Base-by-base conservation (phyloP, 345 rosid genomes). In the Eutrema japonicum region DNA sequence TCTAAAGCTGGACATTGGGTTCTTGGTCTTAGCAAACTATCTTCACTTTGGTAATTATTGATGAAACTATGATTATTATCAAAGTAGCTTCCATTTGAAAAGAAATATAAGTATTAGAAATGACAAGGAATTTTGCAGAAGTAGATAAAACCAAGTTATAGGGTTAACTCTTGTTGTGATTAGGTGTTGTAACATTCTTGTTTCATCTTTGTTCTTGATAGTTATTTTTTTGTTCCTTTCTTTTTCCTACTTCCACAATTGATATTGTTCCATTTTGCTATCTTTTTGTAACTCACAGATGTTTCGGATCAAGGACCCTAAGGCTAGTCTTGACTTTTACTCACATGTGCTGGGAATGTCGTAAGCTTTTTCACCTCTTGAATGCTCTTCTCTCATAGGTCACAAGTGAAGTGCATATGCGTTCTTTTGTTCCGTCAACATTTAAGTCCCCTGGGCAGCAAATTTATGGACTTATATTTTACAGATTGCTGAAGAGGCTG, bases 321-420 rank as follows among this genome's bases (percentile, higher is more conserved):
- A 89, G 81, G 81, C 77, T 43, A 92, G 96, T 77, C 93, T 91
- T 33, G 96, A 91, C 70, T 94, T 91, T 70, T 91, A 91, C 78
- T 86, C 97, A 75, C 95, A 90, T 59, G 89, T 89, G 14, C 76
- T 94, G 85, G 98, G 98, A 77, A 89, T 94, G 98, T 84, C 95
- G 97, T 94, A 86, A 83, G 98, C 83, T 29, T 12, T 62, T 10
- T 14, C 49, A 47, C 27, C 36, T 27, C 57, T 45, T 27, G 43
- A n/a, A 7, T 59, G 36, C 3, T 75, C 16, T 62, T 51, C 7
- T 16, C 49, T 55, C 43, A 16, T 37, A 11, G 41, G 32, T 51
- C 38, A 8, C 49, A 22, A 18, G 22, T 18, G 22, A 42, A 51
- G 18, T 56, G 67, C 33, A 38, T 72, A 32, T 49, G 38, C 11